Percentiles rank a stretch among this genome's conserved stretches.
phyloP scores from a whole-genome alignment of 495 filamentous ascomycete genomes.

The Aspergillus indologenus region DNA sequence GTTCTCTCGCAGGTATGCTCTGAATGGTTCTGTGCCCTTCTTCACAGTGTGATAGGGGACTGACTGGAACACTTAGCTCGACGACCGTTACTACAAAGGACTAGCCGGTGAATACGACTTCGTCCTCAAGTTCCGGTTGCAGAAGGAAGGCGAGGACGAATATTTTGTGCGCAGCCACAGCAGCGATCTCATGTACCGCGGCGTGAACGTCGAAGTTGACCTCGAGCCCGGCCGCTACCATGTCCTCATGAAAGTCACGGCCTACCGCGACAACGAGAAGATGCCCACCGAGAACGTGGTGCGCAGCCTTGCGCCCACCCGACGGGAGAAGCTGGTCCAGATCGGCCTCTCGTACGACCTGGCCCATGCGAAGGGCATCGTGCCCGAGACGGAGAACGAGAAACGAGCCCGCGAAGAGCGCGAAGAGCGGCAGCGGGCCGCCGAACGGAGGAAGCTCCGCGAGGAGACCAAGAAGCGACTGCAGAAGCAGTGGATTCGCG shows the following conservation, averaged over 20 bases:
- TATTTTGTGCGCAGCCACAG: constrained; percentile 80
- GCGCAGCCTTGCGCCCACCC: constrained; percentile 53
- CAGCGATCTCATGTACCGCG: constrained; percentile 68
- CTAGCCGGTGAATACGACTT: constrained; percentile 81
- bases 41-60: background rate
- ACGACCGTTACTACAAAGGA: constrained; percentile 80
- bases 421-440: constrained; percentile 43
- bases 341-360: constrained; percentile 81
- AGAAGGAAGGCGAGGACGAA: constrained; percentile 75
- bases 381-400: constrained; percentile 63
- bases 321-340: constrained; percentile 78
- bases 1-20: constrained; percentile 63
- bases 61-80: constrained; percentile 46
- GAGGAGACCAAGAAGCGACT: constrained; percentile 42
- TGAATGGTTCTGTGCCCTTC: background rate
- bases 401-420: constrained; percentile 46
- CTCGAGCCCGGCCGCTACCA: constrained; percentile 80
- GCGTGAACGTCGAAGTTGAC: constrained; percentile 76
- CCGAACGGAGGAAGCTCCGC: constrained; percentile 40
- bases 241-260: constrained; percentile 76
- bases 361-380: constrained; percentile 73
- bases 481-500: constrained; percentile 52
- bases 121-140: constrained; percentile 73
- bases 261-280: constrained; percentile 49
- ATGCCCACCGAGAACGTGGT: constrained; percentile 67